phyloP scores from a whole-genome alignment of 306 rosid species.

The Trifolium dubium region DNA sequence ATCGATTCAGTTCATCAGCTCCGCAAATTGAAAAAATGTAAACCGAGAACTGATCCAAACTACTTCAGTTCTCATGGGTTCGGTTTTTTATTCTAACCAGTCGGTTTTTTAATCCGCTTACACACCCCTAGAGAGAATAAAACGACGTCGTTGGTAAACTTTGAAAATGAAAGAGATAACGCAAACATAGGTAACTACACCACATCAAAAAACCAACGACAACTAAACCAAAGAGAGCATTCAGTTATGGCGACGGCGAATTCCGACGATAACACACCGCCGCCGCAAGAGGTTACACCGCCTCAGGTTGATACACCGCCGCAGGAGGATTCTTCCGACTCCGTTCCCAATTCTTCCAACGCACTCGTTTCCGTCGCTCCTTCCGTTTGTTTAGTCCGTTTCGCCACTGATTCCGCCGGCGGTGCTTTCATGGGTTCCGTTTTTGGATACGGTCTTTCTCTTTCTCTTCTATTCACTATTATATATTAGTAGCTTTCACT shows the following conservation, averaged over 20 bases:
- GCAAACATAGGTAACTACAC: slow-evolving; percentile 20
- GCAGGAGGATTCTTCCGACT: slow-evolving; percentile 27
- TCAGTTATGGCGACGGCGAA: slow-evolving; percentile 58
- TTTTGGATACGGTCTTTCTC: slow-evolving; percentile 80
- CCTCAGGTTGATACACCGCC: not conserved
- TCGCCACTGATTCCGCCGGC: slow-evolving; percentile 75
- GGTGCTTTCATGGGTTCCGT: slow-evolving; percentile 98
- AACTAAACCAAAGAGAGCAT: not conserved
- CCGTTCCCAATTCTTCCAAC: slow-evolving; percentile 52
- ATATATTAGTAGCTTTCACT: not conserved
- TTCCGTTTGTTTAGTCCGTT: slow-evolving; percentile 71
- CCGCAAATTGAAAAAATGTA: too few relatives aligned
- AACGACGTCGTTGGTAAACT: not conserved
- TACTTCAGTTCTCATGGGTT: too few relatives aligned
- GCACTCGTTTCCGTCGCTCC: slow-evolving; percentile 47
- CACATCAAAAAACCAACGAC: not conserved
- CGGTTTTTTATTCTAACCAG: too few relatives aligned
- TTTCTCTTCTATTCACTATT: not conserved
- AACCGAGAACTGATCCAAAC: too few relatives aligned
- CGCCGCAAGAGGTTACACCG: slow-evolving; percentile 20
- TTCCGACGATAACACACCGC: slow-evolving; percentile 46
- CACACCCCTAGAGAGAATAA: not conserved
- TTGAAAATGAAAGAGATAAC: slow-evolving; percentile 21
- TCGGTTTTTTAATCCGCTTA: too few relatives aligned
- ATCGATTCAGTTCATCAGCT: too few relatives aligned